Conservation (phyloP, 2,329 filamentous ascomycete species). For the Scorias spongiosa region DNA sequence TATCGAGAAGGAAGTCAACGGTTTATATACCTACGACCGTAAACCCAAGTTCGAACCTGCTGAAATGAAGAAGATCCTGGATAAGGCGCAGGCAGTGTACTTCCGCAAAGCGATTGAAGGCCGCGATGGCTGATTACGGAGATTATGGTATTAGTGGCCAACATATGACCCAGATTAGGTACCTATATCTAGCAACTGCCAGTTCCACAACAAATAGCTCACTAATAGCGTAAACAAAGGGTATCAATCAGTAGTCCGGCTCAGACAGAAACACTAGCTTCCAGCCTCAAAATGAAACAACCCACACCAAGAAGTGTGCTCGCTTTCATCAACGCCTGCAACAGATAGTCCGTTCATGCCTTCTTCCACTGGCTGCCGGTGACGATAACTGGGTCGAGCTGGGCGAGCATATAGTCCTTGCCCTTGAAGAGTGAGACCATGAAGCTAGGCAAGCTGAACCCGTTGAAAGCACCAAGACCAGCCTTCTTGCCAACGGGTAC, state of each 20-base stretch:
- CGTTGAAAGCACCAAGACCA: conserved; percentile 23
- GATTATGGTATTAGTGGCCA: too few relatives aligned
- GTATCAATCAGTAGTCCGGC: too few relatives aligned
- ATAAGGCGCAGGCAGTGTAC: conserved; percentile 36
- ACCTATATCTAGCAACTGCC: too few relatives aligned
- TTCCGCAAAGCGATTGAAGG: conserved; percentile 7
- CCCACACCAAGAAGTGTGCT: too few relatives aligned
- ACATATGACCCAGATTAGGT: too few relatives aligned
- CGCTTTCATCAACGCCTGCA: too few relatives aligned
- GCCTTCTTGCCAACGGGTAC: conserved; percentile 16
- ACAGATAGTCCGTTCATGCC: background rate
- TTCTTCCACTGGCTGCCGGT: background rate
- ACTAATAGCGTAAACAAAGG: too few relatives aligned
- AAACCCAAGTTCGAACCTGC: conserved; percentile 43
- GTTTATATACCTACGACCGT: conserved; percentile 48
- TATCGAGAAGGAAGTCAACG: conserved; percentile 56
- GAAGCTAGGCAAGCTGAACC: conserved; percentile 19
- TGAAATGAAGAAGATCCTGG: conserved; percentile 43
- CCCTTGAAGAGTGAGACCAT: conserved; percentile 22
- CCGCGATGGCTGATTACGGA: too few relatives aligned
- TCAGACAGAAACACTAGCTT: too few relatives aligned
- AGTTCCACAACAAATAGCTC: too few relatives aligned
- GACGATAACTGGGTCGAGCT: background rate
- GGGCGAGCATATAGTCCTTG: conserved; percentile 19
- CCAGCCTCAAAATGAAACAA: too few relatives aligned